Evolutionary conservation across 805 yeast genomes (phyloP).

Genomic region (Cyberlindnera veronae): DNA sequence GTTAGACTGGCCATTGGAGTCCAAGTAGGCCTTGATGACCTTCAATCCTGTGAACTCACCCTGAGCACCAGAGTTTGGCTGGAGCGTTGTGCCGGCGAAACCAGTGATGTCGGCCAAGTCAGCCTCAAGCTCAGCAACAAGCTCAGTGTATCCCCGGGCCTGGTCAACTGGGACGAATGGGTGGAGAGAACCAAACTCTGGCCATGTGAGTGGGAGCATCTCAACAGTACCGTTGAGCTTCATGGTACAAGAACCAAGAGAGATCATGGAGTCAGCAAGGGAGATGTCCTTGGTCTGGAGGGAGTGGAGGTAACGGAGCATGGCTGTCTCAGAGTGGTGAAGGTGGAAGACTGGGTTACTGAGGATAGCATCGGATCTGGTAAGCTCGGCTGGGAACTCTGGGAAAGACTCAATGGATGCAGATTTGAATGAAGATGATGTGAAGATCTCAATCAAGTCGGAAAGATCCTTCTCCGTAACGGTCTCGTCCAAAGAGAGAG

Average conservation of each 20-base stretch:
- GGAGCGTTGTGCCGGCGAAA: conserved; percentile 82
- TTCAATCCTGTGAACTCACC: conserved; percentile 96
- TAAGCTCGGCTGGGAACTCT: conserved; percentile 43
- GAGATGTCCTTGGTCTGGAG: conserved; percentile 88
- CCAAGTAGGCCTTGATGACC: conserved; percentile 75
- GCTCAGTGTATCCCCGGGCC: conserved; percentile 79
- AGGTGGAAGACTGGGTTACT: conserved; percentile 76
- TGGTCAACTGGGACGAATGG: conserved; percentile 92
- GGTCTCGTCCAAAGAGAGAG: conserved; percentile 90
- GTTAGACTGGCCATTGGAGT: conserved; percentile 61
- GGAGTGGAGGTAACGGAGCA: conserved; percentile 84
- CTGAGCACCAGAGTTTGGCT: conserved; percentile 98
- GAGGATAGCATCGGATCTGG: conserved; percentile 59
- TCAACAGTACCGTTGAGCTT: conserved; percentile 92
- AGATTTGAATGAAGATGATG: conserved; percentile 32
- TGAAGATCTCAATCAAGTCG: conserved; percentile 58
- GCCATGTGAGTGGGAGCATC: conserved; percentile 93
- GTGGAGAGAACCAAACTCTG: conserved; percentile 83
- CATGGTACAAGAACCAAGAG: conserved; percentile 98
- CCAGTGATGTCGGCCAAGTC: conserved; percentile 94
- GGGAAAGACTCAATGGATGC: conserved; percentile 39
- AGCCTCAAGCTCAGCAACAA: conserved; percentile 70
- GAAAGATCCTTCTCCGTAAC: conserved; percentile 59
- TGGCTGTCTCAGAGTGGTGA: conserved; percentile 92
- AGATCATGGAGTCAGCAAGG: conserved; percentile 94